A percentile compares a stretch with the other conserved stretches of the same genome.
phyloP scores from a whole-genome alignment of 2,329 filamentous ascomycete species.

The Penicillium sp. region DNA sequence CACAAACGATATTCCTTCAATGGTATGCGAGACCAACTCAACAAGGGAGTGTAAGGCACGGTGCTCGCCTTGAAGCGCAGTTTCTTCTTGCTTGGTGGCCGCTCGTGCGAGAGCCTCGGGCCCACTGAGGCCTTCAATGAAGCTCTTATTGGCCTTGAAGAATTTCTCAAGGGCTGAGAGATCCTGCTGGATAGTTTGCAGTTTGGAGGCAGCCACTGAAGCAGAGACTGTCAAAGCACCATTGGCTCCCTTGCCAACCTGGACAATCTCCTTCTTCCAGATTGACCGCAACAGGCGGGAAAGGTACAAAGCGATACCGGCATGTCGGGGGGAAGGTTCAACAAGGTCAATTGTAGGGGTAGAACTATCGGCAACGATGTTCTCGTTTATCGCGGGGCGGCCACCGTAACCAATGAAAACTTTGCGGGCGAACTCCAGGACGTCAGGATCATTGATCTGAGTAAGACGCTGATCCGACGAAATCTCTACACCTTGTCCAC shows the following conservation, averaged over 20 bases:
- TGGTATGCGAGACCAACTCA: conserved; percentile 82
- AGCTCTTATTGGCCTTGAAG: conserved; percentile 79
- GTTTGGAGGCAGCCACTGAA: conserved; percentile 65
- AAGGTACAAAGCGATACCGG: conserved; percentile 84
- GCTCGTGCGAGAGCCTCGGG: conserved; percentile 79
- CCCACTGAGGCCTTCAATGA: conserved; percentile 92
- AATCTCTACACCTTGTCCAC: conserved; percentile 84
- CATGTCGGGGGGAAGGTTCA: conserved; percentile 81
- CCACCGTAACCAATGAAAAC: conserved; percentile 93
- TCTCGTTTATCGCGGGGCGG: conserved; percentile 79
- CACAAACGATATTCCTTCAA: conserved; percentile 95
- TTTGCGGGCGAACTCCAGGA: conserved; percentile 79
- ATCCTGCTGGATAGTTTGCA: conserved; percentile 76
- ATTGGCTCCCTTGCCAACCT: conserved; percentile 53
- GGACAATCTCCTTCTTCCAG: conserved; percentile 79
- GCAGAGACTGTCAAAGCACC: conserved; percentile 66
- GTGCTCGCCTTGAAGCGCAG: conserved; percentile 90
- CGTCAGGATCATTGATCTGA: conserved; percentile 74
- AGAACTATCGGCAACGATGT: conserved; percentile 60
- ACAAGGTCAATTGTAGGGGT: conserved; percentile 77
- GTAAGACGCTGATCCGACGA: conserved; percentile 69
- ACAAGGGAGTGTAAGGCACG: conserved; percentile 85
- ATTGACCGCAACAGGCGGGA: conserved; percentile 83
- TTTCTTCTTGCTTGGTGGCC: conserved; percentile 82
- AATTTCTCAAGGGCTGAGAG: conserved; percentile 78